These are phyloP conservation scores for Boletus sp. DNA, from an alignment of 768 basidiomycete species.

Conservation along the genomic window DNA sequence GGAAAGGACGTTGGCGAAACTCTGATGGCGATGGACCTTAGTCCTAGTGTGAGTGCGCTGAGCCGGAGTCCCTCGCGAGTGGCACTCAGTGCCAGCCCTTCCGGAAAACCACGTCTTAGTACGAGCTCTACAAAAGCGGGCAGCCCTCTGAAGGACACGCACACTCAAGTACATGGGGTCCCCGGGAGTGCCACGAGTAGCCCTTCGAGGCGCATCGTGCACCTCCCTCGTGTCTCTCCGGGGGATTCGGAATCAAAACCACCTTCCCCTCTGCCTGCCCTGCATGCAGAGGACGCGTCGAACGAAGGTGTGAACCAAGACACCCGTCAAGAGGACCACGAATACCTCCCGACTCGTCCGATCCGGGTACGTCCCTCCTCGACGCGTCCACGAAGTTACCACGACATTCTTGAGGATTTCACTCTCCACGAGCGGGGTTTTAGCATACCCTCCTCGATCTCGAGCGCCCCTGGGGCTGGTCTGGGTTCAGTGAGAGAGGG, in stretches of 20 bases:
- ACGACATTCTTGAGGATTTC: constrained; percentile 67
- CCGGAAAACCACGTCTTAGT: constrained; percentile 24
- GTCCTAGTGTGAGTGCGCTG: constrained; percentile 3
- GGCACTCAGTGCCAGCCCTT: constrained; percentile 18
- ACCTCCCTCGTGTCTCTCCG: constrained; percentile 21
- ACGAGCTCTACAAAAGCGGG: constrained; percentile 20
- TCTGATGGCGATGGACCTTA: constrained; percentile 41
- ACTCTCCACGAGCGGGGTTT: constrained; percentile 33
- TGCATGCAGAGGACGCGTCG: not conserved
- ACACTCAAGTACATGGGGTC: constrained; percentile 1
- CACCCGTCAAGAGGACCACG: constrained; percentile 4
- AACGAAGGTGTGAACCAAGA: not conserved
- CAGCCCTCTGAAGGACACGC: constrained; percentile 17
- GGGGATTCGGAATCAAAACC: constrained; percentile 11
- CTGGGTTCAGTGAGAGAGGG: constrained; percentile 23
- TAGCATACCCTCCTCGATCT: constrained; percentile 31
- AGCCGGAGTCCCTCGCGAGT: constrained; percentile 26
- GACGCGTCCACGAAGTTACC: constrained; percentile 57
- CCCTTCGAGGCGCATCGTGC: constrained; percentile 19
- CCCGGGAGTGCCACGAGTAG: constrained; percentile 18
- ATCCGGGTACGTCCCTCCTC: constrained; percentile 33
- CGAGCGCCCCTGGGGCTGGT: constrained; percentile 24
- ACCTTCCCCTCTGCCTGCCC: constrained; percentile 1
- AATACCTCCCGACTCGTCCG: constrained; percentile 11
- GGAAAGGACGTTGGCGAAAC: constrained; percentile 24